Evolutionary conservation across 1,284 basidiomycete genomes (phyloP), one percentile per base, ranked within the genome.

Genomic region (Irpex rosettiformis): DNA sequence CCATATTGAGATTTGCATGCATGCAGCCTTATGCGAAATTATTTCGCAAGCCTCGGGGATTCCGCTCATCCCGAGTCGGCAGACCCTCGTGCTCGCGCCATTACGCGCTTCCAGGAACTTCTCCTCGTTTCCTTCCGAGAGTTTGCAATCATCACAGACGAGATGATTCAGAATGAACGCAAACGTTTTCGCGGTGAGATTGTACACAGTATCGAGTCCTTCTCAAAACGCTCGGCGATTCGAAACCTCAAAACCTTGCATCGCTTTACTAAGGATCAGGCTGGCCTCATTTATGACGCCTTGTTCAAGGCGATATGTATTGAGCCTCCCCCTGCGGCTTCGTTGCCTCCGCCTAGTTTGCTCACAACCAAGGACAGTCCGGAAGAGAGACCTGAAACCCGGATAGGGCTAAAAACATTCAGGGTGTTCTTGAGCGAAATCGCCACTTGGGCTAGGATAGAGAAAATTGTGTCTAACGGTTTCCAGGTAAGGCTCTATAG

Each of bases 121-220:
- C 84, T 96, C 11, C 87, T 98, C 4, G 89, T 98, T 56, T 96
- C 96, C 1, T 98, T 98, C 83, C 86, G 97, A 58, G 97, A 99
- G 73, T 99, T 99, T 72, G 91, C 94, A 24, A 82, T 95, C 63
- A 96, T 99, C 71, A 96, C 94, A 0, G 96, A 98, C 69, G 97
- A 99, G 29, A 93, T 93, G 11, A 98, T 99, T 66, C 83, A 87
- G 18, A 83, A 83, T 18, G 96, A 99, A 73, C 87, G 97, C 27
- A 85, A 86, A 63, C 85, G 89, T 43, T 94, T 94, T 77, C 85
- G 96, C 53, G 84, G 88, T 51, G 96, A 98, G 70, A 92, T 99
- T 61, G 88, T 98, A 33, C 86, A 93, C 67, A 93, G 88, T 68
- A 96, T 99, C 65, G 97, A 99, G 75, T 86, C 86, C 4, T 99